Base-by-base conservation (phyloP, 2,329 filamentous ascomycete genomes). In the Curvularia lunata region DNA sequence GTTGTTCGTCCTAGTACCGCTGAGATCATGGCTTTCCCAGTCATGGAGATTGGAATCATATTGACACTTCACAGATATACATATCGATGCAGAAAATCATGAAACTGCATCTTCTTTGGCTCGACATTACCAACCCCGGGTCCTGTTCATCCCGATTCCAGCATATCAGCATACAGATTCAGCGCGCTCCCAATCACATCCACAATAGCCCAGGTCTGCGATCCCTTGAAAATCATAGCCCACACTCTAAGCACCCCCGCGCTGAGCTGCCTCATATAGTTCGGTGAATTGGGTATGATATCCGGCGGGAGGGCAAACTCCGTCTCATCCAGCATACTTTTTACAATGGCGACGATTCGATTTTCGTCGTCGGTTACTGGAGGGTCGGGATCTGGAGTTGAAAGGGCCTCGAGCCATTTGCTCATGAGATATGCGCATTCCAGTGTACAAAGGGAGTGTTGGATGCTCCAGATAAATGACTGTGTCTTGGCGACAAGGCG, bases 21-120 rank as follows among this genome's bases (percentile, higher is more conserved):
- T 1, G 72, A 69, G 2, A 67, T 62, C 52, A 76, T 7, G 70
- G 86, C 7, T 68, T 18, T 18, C 85, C 1, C 83, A 16, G 80
- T 62, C 85, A 87, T 57, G 77, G 84, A 0, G 84, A 87, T 63
- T 86, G 83, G 78, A 84, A 87, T 63, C 85, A 86, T n/a, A n/a
- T n/a, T n/a, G n/a, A n/a, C n/a, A n/a, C n/a, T n/a, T n/a, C n/a
- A n/a, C n/a, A n/a, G n/a, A n/a, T n/a, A n/a, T n/a, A n/a, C n/a
- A n/a, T n/a, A n/a, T n/a, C n/a, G n/a, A n/a, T n/a, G n/a, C n/a
- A n/a, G n/a, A 6, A 37, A 37, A 18, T 8, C 18, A 5, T 6
- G 34, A 9, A 18, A 18, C 34, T 2, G 34, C 16, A 18, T 9
- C 16, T 6, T 74, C 48, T 72, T 72, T 58, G 63, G 68, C 71